Base-by-base conservation (phyloP, 2,329 filamentous ascomycete species). In the Chrysosporium queenslandicum region DNA sequence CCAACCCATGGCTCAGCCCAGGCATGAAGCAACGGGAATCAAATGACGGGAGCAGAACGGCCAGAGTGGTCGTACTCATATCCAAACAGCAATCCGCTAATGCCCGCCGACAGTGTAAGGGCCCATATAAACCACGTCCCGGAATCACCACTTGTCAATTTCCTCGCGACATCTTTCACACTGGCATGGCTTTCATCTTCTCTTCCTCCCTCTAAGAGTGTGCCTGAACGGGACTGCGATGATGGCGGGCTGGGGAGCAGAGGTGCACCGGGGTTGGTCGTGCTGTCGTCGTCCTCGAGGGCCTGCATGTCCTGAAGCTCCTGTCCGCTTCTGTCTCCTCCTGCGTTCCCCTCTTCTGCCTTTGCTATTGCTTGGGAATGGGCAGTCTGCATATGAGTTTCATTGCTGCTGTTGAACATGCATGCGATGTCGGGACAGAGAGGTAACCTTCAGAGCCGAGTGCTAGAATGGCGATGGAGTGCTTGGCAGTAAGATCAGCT, bases 61-160 rank as follows among this genome's bases (percentile, higher is more conserved):
- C n/a, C n/a, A 18, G 3, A 29, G 25, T 29, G 5, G 20, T 55
- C 66, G 53, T 68, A 78, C 76, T 82, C 79, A 61, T 80, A 82
- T 52, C 79, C 79, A 66, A 82, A 82, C 14, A 82, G 64, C 12
- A 82, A 64, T 2, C 79, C 79, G 47, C 74, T 77, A 12, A 82
- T 71, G 3, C 77, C 77, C 5, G 79, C 79, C 20, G 77, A 76
- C 41, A 79, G 68, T 0, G 78, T 80, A 47, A 82, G 64, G 3
- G 69, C 66, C 74, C 76, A 80, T 36, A 80, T 74, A 53, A 81
- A 80, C 55, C 55, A 57, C 3, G 53, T 55, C 23, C 51, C 56
- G 14, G 55, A 52, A 11, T 23, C 46, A 25, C 6, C 43, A 11
- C 16, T 8, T 32, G 25, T 20, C 14, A 16, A 14, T 20, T 18